These are phyloP conservation scores for Diplodia mutila DNA, from an alignment of 2,329 filamentous ascomycete genomes.

Conservation along the genomic window DNA sequence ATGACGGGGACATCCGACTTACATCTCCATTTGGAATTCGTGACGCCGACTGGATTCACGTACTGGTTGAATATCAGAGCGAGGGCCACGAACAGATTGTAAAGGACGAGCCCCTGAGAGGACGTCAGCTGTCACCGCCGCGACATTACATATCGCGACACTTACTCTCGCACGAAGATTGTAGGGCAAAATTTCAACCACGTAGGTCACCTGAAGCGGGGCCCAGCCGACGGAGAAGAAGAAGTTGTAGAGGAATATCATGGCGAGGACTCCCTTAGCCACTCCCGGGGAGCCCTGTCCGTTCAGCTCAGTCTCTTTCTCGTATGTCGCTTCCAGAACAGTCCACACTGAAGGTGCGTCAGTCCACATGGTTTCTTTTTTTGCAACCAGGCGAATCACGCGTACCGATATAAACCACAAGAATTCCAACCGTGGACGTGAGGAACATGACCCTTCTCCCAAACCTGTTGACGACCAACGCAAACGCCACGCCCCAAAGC, in stretches of 20 bases:
- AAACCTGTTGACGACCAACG: slow-evolving; percentile 41
- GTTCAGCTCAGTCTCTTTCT: slow-evolving; percentile 6
- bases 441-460: slow-evolving; percentile 41
- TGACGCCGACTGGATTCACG: not conserved
- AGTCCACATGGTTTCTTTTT: too few species aligned
- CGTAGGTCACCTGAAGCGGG: slow-evolving; percentile 12
- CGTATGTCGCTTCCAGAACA: slow-evolving; percentile 12
- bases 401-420: not conserved
- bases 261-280: slow-evolving; percentile 11
- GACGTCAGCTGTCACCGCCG: not conserved
- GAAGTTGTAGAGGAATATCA: slow-evolving; percentile 23
- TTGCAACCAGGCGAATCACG: too few species aligned
- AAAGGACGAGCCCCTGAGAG: not conserved
- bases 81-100: not conserved
- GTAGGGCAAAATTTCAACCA: slow-evolving; percentile 23
- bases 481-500: slow-evolving; percentile 54
- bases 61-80: not conserved
- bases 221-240: slow-evolving; percentile 13
- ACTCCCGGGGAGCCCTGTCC: slow-evolving; percentile 5
- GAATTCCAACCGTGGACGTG: slow-evolving; percentile 29
- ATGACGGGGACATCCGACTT: not conserved
- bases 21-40: not conserved
- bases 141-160: not conserved
- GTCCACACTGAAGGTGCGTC: not conserved
- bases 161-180: slow-evolving; percentile 11